These are phyloP conservation scores for Uronychia binucleata DNA, from an alignment of 73 alveolate species.

Conservation along the genomic window DNA sequence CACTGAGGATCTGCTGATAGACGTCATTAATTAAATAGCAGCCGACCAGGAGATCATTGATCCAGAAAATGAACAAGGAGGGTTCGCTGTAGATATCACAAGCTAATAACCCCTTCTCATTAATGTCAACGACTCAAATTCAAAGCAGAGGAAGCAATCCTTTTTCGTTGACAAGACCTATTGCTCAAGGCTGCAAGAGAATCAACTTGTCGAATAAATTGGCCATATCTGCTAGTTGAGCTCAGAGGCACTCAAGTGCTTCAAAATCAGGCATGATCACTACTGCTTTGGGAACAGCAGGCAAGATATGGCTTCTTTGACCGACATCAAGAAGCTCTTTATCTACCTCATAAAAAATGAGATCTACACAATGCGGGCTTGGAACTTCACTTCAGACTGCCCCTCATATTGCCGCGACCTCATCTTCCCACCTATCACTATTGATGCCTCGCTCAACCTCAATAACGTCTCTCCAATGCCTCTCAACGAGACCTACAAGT, in stretches of 20 bases:
- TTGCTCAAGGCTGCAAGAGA: background rate
- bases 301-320: background rate
- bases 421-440: background rate
- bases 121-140: background rate
- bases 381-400: background rate
- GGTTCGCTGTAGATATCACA: too few species aligned
- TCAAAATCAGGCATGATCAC: background rate
- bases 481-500: too few species aligned
- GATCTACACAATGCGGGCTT: background rate
- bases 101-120: too few species aligned
- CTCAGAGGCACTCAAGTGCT: too few species aligned
- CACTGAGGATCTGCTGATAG: background rate
- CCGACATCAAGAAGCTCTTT: background rate
- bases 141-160: background rate
- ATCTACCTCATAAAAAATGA: background rate
- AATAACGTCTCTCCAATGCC: background rate
- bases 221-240: background rate
- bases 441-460: background rate
- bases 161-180: background rate
- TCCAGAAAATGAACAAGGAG: too few species aligned
- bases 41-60: background rate
- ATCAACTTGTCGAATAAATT: too few species aligned
- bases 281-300: background rate
- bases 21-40: background rate
- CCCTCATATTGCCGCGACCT: background rate